phyloP scores from a whole-genome alignment of 352 stramenopile species.

The Phytophthora sp. region DNA sequence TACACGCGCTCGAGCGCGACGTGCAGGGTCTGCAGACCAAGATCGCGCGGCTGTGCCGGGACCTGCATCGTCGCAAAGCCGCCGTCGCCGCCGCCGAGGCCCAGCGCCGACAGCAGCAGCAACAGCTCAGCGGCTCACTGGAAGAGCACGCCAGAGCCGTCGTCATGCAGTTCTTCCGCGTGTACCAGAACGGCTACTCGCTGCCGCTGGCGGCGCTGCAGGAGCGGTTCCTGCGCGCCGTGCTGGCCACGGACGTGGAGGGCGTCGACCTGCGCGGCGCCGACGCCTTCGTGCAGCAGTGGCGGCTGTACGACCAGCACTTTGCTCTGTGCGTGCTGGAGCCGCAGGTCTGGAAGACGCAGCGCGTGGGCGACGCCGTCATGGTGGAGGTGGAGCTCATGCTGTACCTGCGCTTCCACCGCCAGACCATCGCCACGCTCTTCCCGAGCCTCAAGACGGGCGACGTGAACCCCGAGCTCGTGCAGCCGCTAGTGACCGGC shows the following conservation, averaged over 20 bases:
- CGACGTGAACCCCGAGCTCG: conserved; percentile 9
- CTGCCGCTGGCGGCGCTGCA: conserved; percentile 11
- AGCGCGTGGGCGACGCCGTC: conserved; percentile 21
- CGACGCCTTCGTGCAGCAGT: conserved; percentile 39
- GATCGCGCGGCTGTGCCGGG: conserved; percentile 32
- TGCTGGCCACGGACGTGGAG: conserved; percentile 31
- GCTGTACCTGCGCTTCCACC: conserved; percentile 39
- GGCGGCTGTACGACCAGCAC: conserved; percentile 31
- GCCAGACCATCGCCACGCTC: conserved; percentile 24
- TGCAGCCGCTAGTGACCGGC: conserved; percentile 25
- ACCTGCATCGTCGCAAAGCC: conserved; percentile 22
- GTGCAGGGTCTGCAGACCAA: conserved; percentile 26
- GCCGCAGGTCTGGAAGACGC: conserved; percentile 28
- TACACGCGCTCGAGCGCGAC: conserved; percentile 23
- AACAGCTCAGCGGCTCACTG: conserved; percentile 11
- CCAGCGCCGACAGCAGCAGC: conserved; percentile 17
- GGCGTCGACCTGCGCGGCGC: conserved; percentile 19
- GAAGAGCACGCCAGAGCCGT: conserved; percentile 23
- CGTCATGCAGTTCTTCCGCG: conserved; percentile 34
- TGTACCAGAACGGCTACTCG: conserved; percentile 42
- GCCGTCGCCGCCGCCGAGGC: conserved; percentile 1
- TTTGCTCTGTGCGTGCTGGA: conserved; percentile 28
- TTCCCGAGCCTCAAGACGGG: conserved; percentile 39
- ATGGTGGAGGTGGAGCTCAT: conserved; percentile 37
- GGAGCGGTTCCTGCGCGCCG: conserved; percentile 33